phyloP scores from a whole-genome alignment of 352 stramenopile species.

The Globisporangium carolinianum region DNA sequence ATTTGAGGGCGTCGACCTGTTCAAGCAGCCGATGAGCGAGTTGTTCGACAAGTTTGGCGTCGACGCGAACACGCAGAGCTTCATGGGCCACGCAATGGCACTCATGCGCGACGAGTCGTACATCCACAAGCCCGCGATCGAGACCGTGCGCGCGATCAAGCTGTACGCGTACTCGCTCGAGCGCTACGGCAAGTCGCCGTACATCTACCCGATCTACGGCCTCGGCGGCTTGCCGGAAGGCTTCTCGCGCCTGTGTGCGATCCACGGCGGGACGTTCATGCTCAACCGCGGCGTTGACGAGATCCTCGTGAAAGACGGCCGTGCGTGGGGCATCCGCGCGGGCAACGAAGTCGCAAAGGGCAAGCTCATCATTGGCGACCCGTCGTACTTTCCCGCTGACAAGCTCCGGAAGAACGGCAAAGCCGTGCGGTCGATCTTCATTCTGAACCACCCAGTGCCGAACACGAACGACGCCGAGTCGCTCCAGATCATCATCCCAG shows the following conservation, averaged over 20 bases:
- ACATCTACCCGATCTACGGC: constrained; percentile 99
- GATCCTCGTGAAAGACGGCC: constrained; percentile 91
- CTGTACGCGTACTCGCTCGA: constrained; percentile 98
- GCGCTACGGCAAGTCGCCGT: constrained; percentile 95
- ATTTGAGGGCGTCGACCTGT: constrained; percentile 91
- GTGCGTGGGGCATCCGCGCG: constrained; percentile 90
- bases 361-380: constrained; percentile 97
- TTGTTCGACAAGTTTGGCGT: constrained; percentile 98
- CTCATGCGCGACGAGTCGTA: constrained; percentile 93
- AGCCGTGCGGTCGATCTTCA: constrained; percentile 98
- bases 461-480: constrained; percentile 96
- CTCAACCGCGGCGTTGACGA: constrained; percentile 95
- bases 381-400: constrained; percentile 95
- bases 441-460: constrained; percentile 97
- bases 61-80: constrained; percentile 96
- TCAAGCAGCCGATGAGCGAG: constrained; percentile 95
- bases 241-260: constrained; percentile 98
- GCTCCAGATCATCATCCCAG: constrained; percentile 99
- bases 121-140: constrained; percentile 81
- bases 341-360: constrained; percentile 96
- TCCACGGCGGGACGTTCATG: constrained; percentile 99
- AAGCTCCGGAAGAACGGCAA: constrained; percentile 92
- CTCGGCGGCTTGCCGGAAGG: constrained; percentile 97
- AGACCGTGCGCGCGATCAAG: constrained; percentile 95
- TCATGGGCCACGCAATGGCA: constrained; percentile 99